phyloP scores from a whole-genome alignment of 768 basidiomycete genomes.

The Lentinula lateritia region DNA sequence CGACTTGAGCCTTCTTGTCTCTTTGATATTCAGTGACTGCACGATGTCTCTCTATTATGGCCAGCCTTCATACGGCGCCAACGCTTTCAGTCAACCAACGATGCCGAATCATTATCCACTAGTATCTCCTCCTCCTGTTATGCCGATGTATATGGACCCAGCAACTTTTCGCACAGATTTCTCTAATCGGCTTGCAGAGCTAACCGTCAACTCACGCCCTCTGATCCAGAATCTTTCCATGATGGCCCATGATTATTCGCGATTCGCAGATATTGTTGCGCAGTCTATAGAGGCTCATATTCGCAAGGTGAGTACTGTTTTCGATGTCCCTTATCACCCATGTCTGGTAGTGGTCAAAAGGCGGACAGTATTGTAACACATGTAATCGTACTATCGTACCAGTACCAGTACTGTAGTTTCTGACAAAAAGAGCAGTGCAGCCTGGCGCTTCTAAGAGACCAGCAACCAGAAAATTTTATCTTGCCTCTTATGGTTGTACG shows the following conservation, averaged over 20 bases:
- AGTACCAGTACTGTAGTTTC: conserved; percentile 11
- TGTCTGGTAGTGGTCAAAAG: conserved; percentile 23
- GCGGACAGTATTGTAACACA: background rate
- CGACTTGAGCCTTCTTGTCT: background rate
- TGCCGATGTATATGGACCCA: conserved; percentile 48
- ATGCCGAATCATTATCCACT: conserved; percentile 38
- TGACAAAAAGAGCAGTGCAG: background rate
- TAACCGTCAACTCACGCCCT: conserved; percentile 92
- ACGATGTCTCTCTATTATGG: conserved; percentile 7
- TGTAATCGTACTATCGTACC: background rate
- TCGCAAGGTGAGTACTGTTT: conserved; percentile 67
- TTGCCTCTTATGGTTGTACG: conserved; percentile 12
- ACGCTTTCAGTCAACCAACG: conserved; percentile 18
- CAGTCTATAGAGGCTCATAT: conserved; percentile 84
- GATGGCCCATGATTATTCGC: conserved; percentile 81
- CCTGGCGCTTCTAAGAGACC: background rate
- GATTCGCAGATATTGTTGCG: conserved; percentile 74
- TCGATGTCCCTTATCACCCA: background rate
- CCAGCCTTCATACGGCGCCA: conserved; percentile 6
- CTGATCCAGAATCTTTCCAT: conserved; percentile 91
- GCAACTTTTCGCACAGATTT: conserved; percentile 78
- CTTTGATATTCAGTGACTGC: background rate
- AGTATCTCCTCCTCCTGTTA: conserved; percentile 29
- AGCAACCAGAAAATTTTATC: conserved; percentile 14
- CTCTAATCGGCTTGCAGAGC: conserved; percentile 62